These are phyloP conservation scores for Rutstroemia sp. DNA, from an alignment of 2,329 filamentous ascomycete species.

Conservation along the genomic window DNA sequence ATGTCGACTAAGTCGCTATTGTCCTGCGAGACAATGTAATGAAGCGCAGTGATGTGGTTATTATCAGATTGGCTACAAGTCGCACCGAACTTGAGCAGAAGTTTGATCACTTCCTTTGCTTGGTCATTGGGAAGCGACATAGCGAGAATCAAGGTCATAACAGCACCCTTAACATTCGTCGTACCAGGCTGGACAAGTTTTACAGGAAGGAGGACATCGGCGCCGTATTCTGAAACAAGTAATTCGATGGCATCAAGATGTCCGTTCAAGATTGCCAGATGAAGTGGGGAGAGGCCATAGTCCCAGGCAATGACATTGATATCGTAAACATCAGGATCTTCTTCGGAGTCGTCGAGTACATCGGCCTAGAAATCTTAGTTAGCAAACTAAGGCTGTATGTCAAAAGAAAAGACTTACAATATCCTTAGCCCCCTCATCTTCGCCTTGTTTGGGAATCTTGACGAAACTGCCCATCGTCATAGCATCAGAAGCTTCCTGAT, in stretches of 20 bases:
- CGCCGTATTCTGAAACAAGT: constrained; percentile 67
- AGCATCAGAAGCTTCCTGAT: constrained; percentile 33
- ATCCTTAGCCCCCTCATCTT: constrained; percentile 29
- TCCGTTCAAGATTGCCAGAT: constrained; percentile 70
- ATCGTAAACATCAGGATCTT: constrained; percentile 73
- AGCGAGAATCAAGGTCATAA: constrained; percentile 64
- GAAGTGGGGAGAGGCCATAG: constrained; percentile 62
- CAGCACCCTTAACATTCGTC: constrained; percentile 44
- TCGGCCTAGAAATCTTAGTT: constrained; percentile 31
- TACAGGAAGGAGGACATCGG: constrained; percentile 67
- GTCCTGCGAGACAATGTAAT: constrained; percentile 51
- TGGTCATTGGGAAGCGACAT: constrained; percentile 54
- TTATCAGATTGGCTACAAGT: constrained; percentile 66
- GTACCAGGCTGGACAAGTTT: constrained; percentile 37
- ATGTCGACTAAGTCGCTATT: constrained; percentile 41
- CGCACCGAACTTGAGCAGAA: constrained; percentile 63
- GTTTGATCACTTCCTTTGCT: constrained; percentile 55
- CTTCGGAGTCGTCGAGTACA: constrained; percentile 47
- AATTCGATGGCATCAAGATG: constrained; percentile 61
- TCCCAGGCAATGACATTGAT: constrained; percentile 79
- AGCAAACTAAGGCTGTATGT: constrained; percentile 30
- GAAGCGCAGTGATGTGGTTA: constrained; percentile 55
- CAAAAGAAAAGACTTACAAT: constrained; percentile 38
- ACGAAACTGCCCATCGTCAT: constrained; percentile 67
- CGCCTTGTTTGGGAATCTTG: constrained; percentile 49